These are phyloP conservation scores for Beauveria australis DNA, from an alignment of 2,329 filamentous ascomycete species.

Conservation along the genomic window DNA sequence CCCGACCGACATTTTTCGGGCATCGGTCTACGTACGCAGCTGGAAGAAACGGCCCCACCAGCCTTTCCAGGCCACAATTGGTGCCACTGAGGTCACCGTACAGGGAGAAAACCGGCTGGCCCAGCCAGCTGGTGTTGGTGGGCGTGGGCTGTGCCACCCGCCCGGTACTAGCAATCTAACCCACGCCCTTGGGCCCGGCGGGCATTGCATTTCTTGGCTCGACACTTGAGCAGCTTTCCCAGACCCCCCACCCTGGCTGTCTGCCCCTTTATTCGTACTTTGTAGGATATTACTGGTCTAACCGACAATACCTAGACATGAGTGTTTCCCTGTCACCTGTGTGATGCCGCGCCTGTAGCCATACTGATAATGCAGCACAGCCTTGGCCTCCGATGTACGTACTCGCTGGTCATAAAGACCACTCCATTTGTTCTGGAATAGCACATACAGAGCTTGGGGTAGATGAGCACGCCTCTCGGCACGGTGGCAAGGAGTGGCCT, in stretches of 20 bases:
- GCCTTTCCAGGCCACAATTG: neutral
- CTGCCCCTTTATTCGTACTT: too few relatives aligned
- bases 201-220: neutral
- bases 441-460: neutral
- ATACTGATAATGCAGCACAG: neutral
- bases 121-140: neutral
- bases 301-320: neutral
- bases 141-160: neutral
- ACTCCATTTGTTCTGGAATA: neutral
- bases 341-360: neutral
- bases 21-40: neutral
- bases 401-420: neutral
- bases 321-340: neutral
- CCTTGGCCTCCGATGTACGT: neutral
- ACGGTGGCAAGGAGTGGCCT: neutral
- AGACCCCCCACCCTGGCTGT: too few relatives aligned
- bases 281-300: too few relatives aligned
- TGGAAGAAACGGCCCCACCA: neutral
- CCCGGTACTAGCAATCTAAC: neutral
- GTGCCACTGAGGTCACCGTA: constrained; percentile 8
- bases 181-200: neutral
- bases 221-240: neutral
- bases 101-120: neutral
- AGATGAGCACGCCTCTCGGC: neutral
- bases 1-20: constrained; percentile 12